Conservation (phyloP, 805 yeast genomes). For the Candida cerambycidarum region DNA sequence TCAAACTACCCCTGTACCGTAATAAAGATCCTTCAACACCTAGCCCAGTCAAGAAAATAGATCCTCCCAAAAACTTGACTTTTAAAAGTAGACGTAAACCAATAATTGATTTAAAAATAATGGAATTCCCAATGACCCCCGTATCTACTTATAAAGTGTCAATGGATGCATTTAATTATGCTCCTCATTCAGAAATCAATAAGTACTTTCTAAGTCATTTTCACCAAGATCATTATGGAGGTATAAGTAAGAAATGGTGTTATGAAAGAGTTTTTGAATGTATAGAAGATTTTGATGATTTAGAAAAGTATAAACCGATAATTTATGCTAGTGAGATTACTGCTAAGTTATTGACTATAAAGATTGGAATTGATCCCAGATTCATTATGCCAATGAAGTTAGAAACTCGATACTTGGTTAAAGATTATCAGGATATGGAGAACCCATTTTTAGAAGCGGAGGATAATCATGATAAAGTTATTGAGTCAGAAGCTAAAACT, state of each 20-base stretch:
- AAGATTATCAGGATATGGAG: conserved; percentile 3
- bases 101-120: conserved; percentile 55
- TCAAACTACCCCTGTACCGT: conserved; percentile 11
- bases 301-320: conserved; percentile 45
- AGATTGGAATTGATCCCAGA: conserved; percentile 55
- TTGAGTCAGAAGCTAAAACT: conserved; percentile 11
- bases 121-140: conserved; percentile 37
- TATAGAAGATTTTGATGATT: conserved; percentile 24
- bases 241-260: conserved; percentile 75
- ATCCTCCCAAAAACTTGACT: conserved; percentile 17
- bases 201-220: conserved; percentile 76
- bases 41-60: conserved; percentile 12
- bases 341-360: conserved; percentile 49
- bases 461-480: not conserved
- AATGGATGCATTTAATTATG: conserved; percentile 67
- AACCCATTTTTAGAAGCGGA: conserved; percentile 5
- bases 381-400: conserved; percentile 41
- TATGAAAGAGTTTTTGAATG: conserved; percentile 35
- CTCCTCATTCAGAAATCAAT: conserved; percentile 43
- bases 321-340: conserved; percentile 78
- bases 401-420: conserved; percentile 39
- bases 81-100: conserved; percentile 24
- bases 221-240: conserved; percentile 94
- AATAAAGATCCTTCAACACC: conserved; percentile 3
- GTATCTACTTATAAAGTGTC: conserved; percentile 37